Conservation (phyloP, 169 alveolate genomes). For the Babesia divergens region DNA sequence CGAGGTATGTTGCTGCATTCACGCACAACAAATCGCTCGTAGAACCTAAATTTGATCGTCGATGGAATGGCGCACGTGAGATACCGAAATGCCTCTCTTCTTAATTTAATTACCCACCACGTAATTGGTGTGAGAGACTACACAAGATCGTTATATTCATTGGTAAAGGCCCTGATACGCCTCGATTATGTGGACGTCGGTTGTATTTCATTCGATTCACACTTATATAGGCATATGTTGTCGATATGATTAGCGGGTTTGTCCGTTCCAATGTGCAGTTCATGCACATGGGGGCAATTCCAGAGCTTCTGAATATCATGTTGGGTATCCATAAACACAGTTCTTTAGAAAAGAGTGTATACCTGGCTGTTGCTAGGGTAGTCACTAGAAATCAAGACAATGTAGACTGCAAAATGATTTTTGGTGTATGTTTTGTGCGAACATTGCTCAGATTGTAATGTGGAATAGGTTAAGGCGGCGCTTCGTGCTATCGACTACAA, state of each 20-base stretch:
- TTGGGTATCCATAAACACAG: background rate
- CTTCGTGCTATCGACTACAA: background rate
- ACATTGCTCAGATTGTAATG: background rate
- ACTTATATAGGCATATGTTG: slow-evolving; percentile 1
- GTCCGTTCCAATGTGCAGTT: background rate
- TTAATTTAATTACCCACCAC: slow-evolving; percentile 10
- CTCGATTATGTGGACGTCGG: slow-evolving; percentile 20
- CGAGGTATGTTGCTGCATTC: background rate
- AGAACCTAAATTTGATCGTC: background rate
- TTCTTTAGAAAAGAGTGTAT: background rate
- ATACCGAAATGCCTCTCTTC: slow-evolving; percentile 5
- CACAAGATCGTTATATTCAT: background rate
- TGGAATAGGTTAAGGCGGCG: slow-evolving; percentile 13
- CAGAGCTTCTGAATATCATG: background rate
- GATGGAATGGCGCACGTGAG: background rate
- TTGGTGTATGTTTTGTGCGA: slow-evolving; percentile 4
- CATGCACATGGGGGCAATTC: background rate
- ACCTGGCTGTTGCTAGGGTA: background rate
- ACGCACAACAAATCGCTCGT: background rate
- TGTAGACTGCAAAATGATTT: background rate
- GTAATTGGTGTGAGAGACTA: background rate
- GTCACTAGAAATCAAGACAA: background rate
- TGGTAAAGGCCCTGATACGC: background rate
- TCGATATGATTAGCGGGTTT: background rate
- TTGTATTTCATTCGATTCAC: background rate